phyloP scores from a whole-genome alignment of 169 alveolate species.

The Plasmodium fragile region DNA sequence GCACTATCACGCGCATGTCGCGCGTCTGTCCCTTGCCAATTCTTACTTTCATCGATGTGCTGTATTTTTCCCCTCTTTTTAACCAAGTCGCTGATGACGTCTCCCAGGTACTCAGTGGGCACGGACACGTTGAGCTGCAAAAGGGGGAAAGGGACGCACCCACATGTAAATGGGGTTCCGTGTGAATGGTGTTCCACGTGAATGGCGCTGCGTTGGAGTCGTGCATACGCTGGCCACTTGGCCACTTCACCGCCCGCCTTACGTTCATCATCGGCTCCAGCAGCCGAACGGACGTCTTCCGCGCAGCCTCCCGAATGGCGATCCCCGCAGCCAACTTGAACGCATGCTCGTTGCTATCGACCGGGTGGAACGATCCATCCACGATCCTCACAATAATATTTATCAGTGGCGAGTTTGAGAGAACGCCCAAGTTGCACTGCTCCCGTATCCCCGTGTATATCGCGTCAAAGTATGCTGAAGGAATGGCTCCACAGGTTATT shows the following conservation, averaged over 20 bases:
- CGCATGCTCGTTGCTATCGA: slow-evolving; percentile 91
- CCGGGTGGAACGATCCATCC: slow-evolving; percentile 91
- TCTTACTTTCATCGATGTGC: slow-evolving; percentile 73
- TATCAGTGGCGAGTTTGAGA: slow-evolving; percentile 88
- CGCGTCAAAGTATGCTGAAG: slow-evolving; percentile 88
- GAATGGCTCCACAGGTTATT: slow-evolving; percentile 90
- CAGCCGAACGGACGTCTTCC: slow-evolving; percentile 84
- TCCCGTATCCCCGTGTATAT: slow-evolving; percentile 87
- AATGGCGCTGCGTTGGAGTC: background rate
- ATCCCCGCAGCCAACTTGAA: slow-evolving; percentile 90
- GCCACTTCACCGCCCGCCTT: background rate
- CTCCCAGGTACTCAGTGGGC: slow-evolving; percentile 88
- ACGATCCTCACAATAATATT: slow-evolving; percentile 86
- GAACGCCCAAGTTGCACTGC: slow-evolving; percentile 86
- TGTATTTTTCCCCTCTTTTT: slow-evolving; percentile 83
- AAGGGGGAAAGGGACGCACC: background rate
- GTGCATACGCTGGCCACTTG: background rate
- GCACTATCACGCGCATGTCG: background rate
- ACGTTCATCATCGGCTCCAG: slow-evolving; percentile 94
- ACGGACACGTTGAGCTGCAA: slow-evolving; percentile 79
- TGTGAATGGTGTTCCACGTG: background rate
- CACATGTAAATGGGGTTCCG: background rate
- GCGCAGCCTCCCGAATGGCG: slow-evolving; percentile 89
- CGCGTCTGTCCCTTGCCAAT: background rate
- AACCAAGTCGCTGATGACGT: slow-evolving; percentile 86